Percentiles rank a stretch among this genome's conserved stretches.
phyloP scores from a whole-genome alignment of 805 yeast genomes.

The Ogataea corticis region DNA sequence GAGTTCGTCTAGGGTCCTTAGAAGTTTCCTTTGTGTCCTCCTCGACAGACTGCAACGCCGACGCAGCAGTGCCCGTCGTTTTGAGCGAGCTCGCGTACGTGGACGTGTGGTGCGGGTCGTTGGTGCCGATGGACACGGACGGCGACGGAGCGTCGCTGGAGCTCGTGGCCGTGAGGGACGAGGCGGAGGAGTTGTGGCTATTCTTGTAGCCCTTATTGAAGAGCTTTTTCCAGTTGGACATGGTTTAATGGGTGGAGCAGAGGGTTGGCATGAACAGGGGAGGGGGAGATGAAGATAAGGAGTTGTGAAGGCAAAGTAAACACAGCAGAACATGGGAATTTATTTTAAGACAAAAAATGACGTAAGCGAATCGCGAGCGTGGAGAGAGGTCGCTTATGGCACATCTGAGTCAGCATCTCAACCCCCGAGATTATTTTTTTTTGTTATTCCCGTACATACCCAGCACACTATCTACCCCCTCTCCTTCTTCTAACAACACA shows the following conservation, averaged over 20 bases:
- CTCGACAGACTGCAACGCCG: conserved; percentile 11
- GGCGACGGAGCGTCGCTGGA: conserved; percentile 16
- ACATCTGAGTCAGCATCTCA: background rate
- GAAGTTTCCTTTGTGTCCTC: conserved; percentile 20
- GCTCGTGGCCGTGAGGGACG: conserved; percentile 15
- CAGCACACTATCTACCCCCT: no score
- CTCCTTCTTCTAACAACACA: no score
- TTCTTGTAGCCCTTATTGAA: conserved; percentile 26
- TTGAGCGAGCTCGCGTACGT: conserved; percentile 14
- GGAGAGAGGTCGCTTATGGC: background rate
- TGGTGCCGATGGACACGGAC: conserved; percentile 4
- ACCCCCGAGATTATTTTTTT: background rate
- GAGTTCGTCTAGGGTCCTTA: conserved; percentile 25
- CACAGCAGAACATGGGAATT: no score
- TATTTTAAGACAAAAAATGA: background rate
- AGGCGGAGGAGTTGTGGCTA: conserved; percentile 12
- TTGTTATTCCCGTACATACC: no score
- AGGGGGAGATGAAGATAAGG: no score
- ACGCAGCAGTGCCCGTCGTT: conserved; percentile 7
- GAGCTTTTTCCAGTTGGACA: conserved; percentile 36
- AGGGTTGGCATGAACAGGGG: no score
- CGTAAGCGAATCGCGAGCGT: background rate
- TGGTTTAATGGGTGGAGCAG: no score
- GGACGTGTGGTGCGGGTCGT: conserved; percentile 4
- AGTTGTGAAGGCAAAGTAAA: no score